Evolutionary conservation across 139 green algal genomes (phyloP), one percentile per base, ranked within the genome.

Genomic region (Pleodorina starrii): DNA sequence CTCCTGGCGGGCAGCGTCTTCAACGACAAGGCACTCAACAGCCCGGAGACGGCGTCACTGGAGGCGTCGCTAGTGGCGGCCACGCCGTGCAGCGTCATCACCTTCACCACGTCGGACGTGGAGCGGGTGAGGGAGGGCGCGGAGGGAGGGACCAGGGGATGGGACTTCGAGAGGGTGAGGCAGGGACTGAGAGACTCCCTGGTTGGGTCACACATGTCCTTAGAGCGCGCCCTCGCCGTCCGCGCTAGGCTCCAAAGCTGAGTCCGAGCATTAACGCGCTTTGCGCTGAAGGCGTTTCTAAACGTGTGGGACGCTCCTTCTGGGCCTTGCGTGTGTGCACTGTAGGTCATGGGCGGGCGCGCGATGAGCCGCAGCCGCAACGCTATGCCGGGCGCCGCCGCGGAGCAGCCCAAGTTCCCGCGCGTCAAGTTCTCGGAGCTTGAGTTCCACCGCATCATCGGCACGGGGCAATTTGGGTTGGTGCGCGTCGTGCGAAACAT

Each of bases 391-490:
- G 82, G 63, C 17, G 82, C 63, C 5, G 82, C 2, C 10, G 82
- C 32, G 17, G 77, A 86, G 44, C 32, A 46, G 43, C 68, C n/a
- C 11, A 66, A 42, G 77, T 92, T 92, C 89, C 89, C 86, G 23
- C 43, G 17, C 25, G 92, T 97, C 16, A 86, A 95, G 85, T 96
- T 96, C 77, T 54, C 80, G 3, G 94, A 97, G 86, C 86, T 97
- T 78, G 91, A 96, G 90, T 87, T 95, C 57, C 91, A 95, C 57
- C 89, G 95, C 19, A 93, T 97, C 38, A 91, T 97, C 25, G 95
- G 95, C 78, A 96, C 94, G 0, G 95, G 95, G 0, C 94, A 97
- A 89, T 97, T 96, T 91, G 95, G 95, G 3, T 79, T 93, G 50
- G 95, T 97, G 40, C 90, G 95, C 10, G 87, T 97, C 35, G 95